Percentiles rank a stretch among this genome's conserved stretches.
These are phyloP conservation scores for Citrullus colocynthis DNA, from an alignment of 306 rosid species.

Conservation along the genomic window DNA sequence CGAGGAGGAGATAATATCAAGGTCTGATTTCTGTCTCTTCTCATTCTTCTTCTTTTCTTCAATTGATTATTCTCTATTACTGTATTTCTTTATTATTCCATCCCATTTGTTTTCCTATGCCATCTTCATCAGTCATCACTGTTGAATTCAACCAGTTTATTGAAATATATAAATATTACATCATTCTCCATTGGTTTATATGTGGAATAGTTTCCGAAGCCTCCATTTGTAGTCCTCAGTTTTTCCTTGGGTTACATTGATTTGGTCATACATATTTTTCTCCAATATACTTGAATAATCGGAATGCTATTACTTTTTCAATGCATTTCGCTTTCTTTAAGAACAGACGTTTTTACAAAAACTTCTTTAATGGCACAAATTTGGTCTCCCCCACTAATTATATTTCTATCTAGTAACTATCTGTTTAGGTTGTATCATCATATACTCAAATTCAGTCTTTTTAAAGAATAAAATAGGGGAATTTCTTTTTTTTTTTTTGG, in stretches of 20 bases:
- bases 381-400: background rate
- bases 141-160: background rate
- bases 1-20: background rate
- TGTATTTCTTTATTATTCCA: background rate
- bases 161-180: background rate
- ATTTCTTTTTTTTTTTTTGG: background rate
- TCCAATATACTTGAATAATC: background rate
- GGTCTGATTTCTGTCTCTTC: background rate
- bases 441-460: background rate
- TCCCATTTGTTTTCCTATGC: background rate
- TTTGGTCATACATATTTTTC: background rate
- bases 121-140: background rate
- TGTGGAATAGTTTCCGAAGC: background rate
- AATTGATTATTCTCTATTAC: background rate
- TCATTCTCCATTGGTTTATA: background rate
- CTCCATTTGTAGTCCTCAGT: background rate
- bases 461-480: background rate
- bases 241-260: background rate
- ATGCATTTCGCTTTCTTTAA: background rate
- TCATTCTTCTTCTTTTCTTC: background rate
- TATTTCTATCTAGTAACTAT: background rate
- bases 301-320: background rate
- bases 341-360: background rate
- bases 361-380: background rate
- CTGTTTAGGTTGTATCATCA: background rate